phyloP scores from a whole-genome alignment of 345 rosid species.

The Salix exigua region DNA sequence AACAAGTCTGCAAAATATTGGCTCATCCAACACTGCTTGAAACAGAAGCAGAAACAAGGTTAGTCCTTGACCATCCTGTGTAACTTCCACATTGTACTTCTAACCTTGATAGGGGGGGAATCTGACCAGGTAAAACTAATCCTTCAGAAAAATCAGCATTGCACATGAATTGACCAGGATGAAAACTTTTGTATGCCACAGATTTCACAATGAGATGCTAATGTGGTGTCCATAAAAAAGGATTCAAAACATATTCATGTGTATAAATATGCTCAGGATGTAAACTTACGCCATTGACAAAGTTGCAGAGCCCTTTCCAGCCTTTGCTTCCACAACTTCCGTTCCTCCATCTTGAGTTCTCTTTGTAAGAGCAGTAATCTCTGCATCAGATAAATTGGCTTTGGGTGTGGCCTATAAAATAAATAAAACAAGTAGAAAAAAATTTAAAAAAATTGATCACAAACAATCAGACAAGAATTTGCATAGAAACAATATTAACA shows the following conservation, averaged over 20 bases:
- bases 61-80: too few relatives aligned
- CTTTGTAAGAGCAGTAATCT: conserved; percentile 65
- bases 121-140: not conserved
- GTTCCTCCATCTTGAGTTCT: conserved; percentile 90
- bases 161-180: not conserved
- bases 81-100: not conserved
- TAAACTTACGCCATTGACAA: conserved; percentile 84
- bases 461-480: not conserved
- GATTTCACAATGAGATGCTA: not conserved
- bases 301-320: conserved; percentile 91
- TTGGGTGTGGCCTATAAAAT: conserved; percentile 62
- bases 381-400: conserved; percentile 62
- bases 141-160: not conserved
- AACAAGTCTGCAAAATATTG: too few relatives aligned
- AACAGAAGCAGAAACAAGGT: too few relatives aligned
- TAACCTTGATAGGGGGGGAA: not conserved
- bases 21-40: too few relatives aligned
- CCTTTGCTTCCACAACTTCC: conserved; percentile 89
- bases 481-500: not conserved
- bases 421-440: not conserved
- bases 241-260: not conserved
- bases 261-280: not conserved
- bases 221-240: not conserved
- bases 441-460: not conserved
- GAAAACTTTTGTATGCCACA: not conserved